Evolutionary conservation across 148 eudicot species (phyloP).

Genomic region (Vaccinium corymbosum): DNA sequence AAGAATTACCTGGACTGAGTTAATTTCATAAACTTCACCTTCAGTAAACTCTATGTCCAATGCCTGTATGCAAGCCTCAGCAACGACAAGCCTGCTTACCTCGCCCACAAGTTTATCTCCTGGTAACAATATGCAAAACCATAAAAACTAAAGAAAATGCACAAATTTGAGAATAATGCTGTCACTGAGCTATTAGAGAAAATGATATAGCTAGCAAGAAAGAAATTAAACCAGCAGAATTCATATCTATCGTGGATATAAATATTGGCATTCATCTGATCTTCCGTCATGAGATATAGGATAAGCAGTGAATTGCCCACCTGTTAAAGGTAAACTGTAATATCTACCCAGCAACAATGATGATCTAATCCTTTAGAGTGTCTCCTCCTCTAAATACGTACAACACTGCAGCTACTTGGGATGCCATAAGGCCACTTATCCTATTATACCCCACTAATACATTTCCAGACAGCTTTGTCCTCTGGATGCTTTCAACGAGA

Average conservation of each 20-base stretch:
- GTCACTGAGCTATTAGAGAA: background rate
- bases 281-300: background rate
- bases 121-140: conserved; percentile 22
- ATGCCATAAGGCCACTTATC: background rate
- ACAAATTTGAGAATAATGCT: background rate
- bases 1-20: conserved; percentile 65
- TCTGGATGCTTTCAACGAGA: background rate
- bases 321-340: background rate
- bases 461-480: background rate
- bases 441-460: background rate
- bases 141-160: background rate
- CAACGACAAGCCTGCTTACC: conserved; percentile 92
- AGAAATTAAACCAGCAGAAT: background rate
- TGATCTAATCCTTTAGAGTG: background rate
- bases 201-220: background rate
- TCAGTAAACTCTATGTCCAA: conserved; percentile 79
- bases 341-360: background rate
- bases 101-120: conserved; percentile 98
- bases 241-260: background rate
- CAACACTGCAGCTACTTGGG: background rate
- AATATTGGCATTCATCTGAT: background rate
- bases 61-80: conserved; percentile 98
- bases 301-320: background rate
- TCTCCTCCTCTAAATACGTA: background rate
- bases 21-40: conserved; percentile 81